These are phyloP conservation scores for Simmondsia chinensis DNA, from an alignment of 148 eudicot species.

Conservation along the genomic window DNA sequence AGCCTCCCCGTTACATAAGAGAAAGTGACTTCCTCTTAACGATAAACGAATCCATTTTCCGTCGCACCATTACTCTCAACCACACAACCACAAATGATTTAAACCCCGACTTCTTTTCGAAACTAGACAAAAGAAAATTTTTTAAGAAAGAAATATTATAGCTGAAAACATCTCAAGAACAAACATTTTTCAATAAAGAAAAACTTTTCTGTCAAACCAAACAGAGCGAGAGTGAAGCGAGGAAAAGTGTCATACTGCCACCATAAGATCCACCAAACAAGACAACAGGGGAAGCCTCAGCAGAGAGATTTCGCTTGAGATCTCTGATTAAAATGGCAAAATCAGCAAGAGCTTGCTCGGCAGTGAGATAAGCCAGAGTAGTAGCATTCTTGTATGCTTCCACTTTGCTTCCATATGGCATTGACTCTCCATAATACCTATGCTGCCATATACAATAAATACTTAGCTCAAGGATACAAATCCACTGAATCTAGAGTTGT, in stretches of 20 bases:
- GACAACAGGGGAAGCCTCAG: conserved; percentile 86
- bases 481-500: neutral
- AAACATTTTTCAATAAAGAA: neutral
- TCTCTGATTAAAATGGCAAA: conserved; percentile 63
- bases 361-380: conserved; percentile 62
- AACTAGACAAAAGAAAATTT: too few relatives aligned
- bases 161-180: neutral
- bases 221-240: too few relatives aligned
- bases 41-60: too few relatives aligned
- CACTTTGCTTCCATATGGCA: conserved; percentile 71
- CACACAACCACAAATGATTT: too few relatives aligned
- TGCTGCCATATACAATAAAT: conserved; percentile 37
- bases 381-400: conserved; percentile 63
- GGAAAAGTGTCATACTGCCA: conserved; percentile 52
- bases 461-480: neutral
- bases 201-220: too few relatives aligned
- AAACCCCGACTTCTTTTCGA: too few relatives aligned
- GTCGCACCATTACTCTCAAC: too few relatives aligned
- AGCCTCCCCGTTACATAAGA: too few relatives aligned
- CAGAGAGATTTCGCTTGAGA: conserved; percentile 63
- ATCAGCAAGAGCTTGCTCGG: conserved; percentile 91
- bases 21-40: too few relatives aligned
- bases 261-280: conserved; percentile 98
- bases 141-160: too few relatives aligned
- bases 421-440: conserved; percentile 91